phyloP scores from a whole-genome alignment of 164 flowering plant genomes.

The Vitis vinifera region ASM3070453v1 NC_081812.1:15715001-15715500 shows the following conservation, averaged over 20 bases:
- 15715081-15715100: no score
- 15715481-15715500: constrained; percentile 85
- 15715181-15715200: constrained; percentile 22
- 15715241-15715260: constrained; percentile 23
- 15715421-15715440: constrained; percentile 5
- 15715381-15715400: constrained; percentile 2
- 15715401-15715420: constrained; percentile 3
- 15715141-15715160: no score
- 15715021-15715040: no score
- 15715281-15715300: constrained; percentile 40
- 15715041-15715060: no score
- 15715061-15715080: no score
- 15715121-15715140: no score
- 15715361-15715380: constrained; percentile 5
- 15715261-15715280: constrained; percentile 14
- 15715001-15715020: no score
- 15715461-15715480: constrained; percentile 78
- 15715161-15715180: background rate
- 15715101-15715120: no score
- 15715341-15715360: constrained; percentile 12
- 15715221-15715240: constrained; percentile 2
- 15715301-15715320: constrained; percentile 19
- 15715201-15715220: background rate
- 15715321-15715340: constrained; percentile 31
- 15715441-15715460: constrained; percentile 33